Evolutionary conservation across 306 rosid species (phyloP), one percentile per base, ranked within the genome.

Genomic region (Sphenostylis stenocarpa): DNA sequence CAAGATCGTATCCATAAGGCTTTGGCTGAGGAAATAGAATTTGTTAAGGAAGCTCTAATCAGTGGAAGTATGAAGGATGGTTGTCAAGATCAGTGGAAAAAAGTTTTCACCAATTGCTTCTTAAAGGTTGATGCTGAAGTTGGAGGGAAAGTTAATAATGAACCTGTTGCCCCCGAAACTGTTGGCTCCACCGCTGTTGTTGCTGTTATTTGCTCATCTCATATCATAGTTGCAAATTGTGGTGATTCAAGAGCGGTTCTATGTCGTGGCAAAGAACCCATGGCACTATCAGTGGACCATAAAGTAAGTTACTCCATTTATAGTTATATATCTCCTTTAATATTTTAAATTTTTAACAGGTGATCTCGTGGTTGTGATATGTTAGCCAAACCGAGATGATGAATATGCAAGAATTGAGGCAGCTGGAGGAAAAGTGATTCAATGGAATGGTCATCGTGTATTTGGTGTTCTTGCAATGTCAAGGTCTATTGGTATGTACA

Each of bases 381-480:
- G 82, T 68, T 86, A 93, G 98, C 98, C 98, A 45, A 80, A 93
- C 77, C 88, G 98, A 78, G 93, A 88, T 48, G 98, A 93, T 76
- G 98, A 93, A 85, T 89, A 88, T 78, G 98, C 91, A 43, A 88
- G 98, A 84, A 93, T 93, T 76, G 97, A 93, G 82, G 98, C 93
- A 64, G 93, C 98, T 13, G 98, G 98, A 66, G 98, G 98, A 72
- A 93, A 93, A 84, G 98, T 93, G 82, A 91, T 93, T 66, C 97
- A 91, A 36, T 93, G 98, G 98, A 93, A 93, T 56, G 98, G 98
- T 11, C 91, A 91, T 75, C 96, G 98, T 45, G 98, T 93, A 34
- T 93, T 88, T 76, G 98, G 98, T 73, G 98, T 93, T 75, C 93
- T 93, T 62, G 98, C 98, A 21, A 91, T 93, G 98, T 93, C 98